A percentile compares a stretch with the other conserved stretches of the same genome.
These are phyloP conservation scores for Furcasterigmium sp. DNA, from an alignment of 2,329 filamentous ascomycete genomes.

Conservation along the genomic window DNA sequence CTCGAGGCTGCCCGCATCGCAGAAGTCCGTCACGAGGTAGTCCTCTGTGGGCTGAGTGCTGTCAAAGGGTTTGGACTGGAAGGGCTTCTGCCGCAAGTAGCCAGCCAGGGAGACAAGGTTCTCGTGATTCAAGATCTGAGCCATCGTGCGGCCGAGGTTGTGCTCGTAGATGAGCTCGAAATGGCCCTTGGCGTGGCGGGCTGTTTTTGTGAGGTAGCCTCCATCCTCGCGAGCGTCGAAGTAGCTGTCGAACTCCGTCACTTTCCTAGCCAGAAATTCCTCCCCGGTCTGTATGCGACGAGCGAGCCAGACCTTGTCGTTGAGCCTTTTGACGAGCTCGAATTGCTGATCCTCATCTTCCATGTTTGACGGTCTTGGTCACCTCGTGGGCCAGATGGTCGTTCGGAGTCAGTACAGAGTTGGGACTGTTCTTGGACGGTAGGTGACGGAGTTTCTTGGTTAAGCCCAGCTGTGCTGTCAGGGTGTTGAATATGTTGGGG, in stretches of 20 bases:
- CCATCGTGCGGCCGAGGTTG: conserved; percentile 22
- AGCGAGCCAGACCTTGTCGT: conserved; percentile 25
- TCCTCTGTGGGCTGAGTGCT: conserved; percentile 16
- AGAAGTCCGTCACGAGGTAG: conserved; percentile 45
- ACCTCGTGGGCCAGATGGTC: not conserved
- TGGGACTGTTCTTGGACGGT: too few relatives aligned
- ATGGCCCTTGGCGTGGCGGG: conserved; percentile 15
- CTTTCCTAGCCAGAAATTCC: conserved; percentile 25
- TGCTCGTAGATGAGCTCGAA: conserved; percentile 19
- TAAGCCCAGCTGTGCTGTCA: too few relatives aligned
- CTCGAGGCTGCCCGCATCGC: conserved; percentile 44
- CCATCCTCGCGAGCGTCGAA: conserved; percentile 4
- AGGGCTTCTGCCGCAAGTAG: conserved; percentile 19
- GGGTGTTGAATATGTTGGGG: too few relatives aligned
- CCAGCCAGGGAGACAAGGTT: conserved; percentile 41
- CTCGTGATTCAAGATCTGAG: conserved; percentile 40
- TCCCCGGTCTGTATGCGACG: conserved; percentile 21
- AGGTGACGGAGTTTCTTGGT: too few relatives aligned
- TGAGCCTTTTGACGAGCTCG: conserved; percentile 22
- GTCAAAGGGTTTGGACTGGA: conserved; percentile 10
- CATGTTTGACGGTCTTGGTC: not conserved
- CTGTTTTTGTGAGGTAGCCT: conserved; percentile 12
- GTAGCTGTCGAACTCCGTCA: conserved; percentile 12
- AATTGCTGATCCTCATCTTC: conserved; percentile 13
- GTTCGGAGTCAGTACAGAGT: not conserved